A percentile compares a stretch with the other conserved stretches of the same genome.
Evolutionary conservation across 1,139 yeast genomes (phyloP).

Genomic region (Kodamaea ohmeri): DNA sequence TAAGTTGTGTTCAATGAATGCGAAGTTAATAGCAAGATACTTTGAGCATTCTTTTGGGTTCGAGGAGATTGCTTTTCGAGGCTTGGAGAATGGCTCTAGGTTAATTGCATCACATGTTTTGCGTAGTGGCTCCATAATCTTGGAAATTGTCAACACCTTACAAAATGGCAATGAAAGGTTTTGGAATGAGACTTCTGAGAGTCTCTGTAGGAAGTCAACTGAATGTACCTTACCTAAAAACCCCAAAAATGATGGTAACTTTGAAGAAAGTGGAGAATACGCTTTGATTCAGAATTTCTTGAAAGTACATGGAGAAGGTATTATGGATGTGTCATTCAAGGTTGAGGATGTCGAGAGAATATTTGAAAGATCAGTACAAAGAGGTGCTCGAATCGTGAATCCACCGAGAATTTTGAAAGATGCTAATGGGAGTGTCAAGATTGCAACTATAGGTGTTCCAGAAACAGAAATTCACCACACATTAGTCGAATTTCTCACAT

Average conservation of each 20-base stretch:
- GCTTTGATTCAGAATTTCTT: constrained; percentile 40
- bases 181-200: too few species aligned
- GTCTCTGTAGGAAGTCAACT: too few species aligned
- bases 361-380: constrained; percentile 44
- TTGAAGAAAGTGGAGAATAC: constrained; percentile 22
- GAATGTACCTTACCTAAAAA: too few species aligned
- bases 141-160: constrained; percentile 44
- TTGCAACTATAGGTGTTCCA: constrained; percentile 58
- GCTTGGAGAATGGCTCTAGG: constrained; percentile 66
- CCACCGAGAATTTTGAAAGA: constrained; percentile 45
- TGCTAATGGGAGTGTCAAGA: constrained; percentile 46
- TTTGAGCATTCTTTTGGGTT: constrained; percentile 63
- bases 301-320: constrained; percentile 70
- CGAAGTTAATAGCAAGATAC: constrained; percentile 59
- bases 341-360: constrained; percentile 50
- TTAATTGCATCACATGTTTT: constrained; percentile 60
- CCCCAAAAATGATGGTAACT: constrained; percentile 18
- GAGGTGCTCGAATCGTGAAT: constrained; percentile 53
- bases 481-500: constrained; percentile 48
- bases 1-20: constrained; percentile 57
- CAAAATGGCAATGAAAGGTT: constrained; percentile 4
- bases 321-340: constrained; percentile 64
- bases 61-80: constrained; percentile 56
- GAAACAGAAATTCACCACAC: constrained; percentile 69
- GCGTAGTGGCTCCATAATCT: constrained; percentile 50